Evolutionary conservation across 2,329 filamentous ascomycete genomes (phyloP).

Genomic region (Diaporthe sp.): DNA sequence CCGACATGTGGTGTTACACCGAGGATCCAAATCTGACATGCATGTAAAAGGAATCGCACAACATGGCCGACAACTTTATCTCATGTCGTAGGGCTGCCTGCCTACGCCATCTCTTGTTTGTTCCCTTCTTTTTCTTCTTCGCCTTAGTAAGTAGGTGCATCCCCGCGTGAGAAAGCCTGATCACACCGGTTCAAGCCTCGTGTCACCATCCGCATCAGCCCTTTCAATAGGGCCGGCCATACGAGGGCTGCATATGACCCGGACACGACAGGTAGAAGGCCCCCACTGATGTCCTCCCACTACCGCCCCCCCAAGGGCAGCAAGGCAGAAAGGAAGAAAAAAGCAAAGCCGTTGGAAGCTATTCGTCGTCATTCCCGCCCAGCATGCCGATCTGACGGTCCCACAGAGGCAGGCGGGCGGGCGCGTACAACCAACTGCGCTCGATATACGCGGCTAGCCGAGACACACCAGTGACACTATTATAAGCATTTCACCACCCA

Average conservation of each 20-base stretch:
- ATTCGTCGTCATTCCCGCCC: conserved; percentile 7
- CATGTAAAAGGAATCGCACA: conserved; percentile 21
- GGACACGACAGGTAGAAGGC: not conserved
- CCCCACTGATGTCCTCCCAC: not conserved
- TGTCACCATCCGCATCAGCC: conserved; percentile 23
- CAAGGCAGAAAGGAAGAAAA: not conserved
- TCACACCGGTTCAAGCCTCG: conserved; percentile 25
- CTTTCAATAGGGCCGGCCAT: conserved; percentile 4
- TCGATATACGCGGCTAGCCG: conserved; percentile 24
- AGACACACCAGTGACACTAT: conserved; percentile 8
- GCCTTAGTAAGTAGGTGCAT: not conserved
- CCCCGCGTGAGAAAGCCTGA: not conserved
- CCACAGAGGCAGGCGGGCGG: not conserved
- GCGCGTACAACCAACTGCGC: not conserved
- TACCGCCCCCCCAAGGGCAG: not conserved
- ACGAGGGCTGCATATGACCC: conserved; percentile 10
- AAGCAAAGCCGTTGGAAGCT: conserved; percentile 25
- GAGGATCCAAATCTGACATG: conserved; percentile 37
- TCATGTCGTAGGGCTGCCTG: conserved; percentile 33
- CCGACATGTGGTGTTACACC: conserved; percentile 32
- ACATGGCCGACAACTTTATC: conserved; percentile 28
- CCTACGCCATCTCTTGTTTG: not conserved
- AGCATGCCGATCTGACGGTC: conserved; percentile 8
- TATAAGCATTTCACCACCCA: conserved; percentile 1
- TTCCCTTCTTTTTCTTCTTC: not conserved